Conservation (phyloP, 257 asterid species). For the Solanum pimpinellifolium region DNA sequence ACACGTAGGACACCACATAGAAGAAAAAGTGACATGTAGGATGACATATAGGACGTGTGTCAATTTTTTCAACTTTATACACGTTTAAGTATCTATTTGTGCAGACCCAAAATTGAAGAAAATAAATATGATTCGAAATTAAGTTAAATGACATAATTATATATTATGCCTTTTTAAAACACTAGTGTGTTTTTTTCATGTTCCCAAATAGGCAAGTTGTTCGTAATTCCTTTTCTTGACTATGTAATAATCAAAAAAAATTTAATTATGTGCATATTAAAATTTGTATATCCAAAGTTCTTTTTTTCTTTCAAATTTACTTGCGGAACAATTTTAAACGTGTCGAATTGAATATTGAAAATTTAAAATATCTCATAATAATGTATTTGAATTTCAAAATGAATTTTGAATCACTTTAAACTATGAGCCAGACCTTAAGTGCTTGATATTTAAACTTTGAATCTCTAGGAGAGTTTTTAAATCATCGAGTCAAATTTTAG, state of each 20-base stretch:
- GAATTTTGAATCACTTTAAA: not conserved
- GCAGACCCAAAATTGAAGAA: rapidly evolving
- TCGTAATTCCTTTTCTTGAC: not conserved
- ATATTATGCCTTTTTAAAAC: not conserved
- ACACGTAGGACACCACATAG: no score
- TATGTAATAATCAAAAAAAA: not conserved
- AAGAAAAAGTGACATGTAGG: no score
- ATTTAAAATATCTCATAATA: no score
- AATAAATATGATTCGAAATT: rapidly evolving
- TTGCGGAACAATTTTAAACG: not conserved
- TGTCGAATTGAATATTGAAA: not conserved
- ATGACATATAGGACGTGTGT: no score
- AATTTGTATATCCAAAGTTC: not conserved
- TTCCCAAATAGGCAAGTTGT: not conserved
- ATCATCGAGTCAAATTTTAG: no score
- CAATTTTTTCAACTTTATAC: no score
- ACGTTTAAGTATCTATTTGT: no score
- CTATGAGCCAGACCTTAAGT: not conserved
- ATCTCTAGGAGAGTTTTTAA: not conserved
- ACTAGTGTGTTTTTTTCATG: not conserved
- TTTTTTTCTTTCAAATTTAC: not conserved
- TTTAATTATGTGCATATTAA: no score
- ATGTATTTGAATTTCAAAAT: no score
- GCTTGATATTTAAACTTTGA: not conserved
- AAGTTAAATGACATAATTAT: no score